A percentile compares a stretch with the other conserved stretches of the same genome.
These are phyloP conservation scores for Fusarium goolgardi DNA, from an alignment of 2,329 filamentous ascomycete species.

Conservation along the genomic window DNA sequence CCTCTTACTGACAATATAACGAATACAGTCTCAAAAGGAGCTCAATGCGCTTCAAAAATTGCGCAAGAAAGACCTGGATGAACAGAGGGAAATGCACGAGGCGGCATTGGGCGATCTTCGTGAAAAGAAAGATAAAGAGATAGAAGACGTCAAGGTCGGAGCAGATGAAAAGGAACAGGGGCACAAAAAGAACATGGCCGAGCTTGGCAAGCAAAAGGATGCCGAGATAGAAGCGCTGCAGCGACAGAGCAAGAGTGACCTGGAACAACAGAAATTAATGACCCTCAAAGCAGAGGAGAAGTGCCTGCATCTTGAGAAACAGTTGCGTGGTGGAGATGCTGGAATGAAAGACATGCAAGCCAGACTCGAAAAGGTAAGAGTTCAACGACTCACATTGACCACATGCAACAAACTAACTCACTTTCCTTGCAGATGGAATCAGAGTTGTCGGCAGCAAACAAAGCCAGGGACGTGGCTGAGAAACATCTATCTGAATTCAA, in stretches of 20 bases:
- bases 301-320: slow-evolving; percentile 44
- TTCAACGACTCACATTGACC: slow-evolving; percentile 27
- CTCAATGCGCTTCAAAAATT: slow-evolving; percentile 42
- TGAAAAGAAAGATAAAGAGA: slow-evolving; percentile 60
- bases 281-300: slow-evolving; percentile 46
- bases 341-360: slow-evolving; percentile 38
- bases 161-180: slow-evolving; percentile 29
- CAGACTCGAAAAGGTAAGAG: slow-evolving; percentile 46
- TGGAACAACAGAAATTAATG: slow-evolving; percentile 34
- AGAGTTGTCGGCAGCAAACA: slow-evolving; percentile 61
- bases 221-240: slow-evolving; percentile 45
- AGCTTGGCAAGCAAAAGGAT: slow-evolving; percentile 24
- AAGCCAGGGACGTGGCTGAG: slow-evolving; percentile 68
- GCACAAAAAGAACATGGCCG: slow-evolving; percentile 14
- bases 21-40: slow-evolving; percentile 68
- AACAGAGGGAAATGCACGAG: slow-evolving; percentile 28
- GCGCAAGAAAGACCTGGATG: slow-evolving; percentile 29
- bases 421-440: slow-evolving; percentile 47
- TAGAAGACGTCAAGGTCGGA: slow-evolving; percentile 40
- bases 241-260: slow-evolving; percentile 33
- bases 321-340: slow-evolving; percentile 40
- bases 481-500: slow-evolving; percentile 58
- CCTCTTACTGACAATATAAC: slow-evolving; percentile 1
- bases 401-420: slow-evolving; percentile 40
- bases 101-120: slow-evolving; percentile 14